phyloP scores from a whole-genome alignment of 1,284 basidiomycete species.

The Heimioporus retisporus region DNA sequence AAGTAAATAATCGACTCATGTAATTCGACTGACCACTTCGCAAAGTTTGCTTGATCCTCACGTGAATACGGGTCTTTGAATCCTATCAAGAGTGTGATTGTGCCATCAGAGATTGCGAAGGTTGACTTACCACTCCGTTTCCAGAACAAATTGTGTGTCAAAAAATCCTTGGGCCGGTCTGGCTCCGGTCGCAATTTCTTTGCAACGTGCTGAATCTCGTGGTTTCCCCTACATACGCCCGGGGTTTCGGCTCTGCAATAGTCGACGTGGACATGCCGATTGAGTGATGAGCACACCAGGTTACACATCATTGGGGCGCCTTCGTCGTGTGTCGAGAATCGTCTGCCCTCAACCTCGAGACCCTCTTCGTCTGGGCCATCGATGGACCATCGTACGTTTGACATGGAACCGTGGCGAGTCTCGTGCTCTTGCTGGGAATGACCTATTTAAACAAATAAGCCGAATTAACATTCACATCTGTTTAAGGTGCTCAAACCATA shows the following conservation, averaged over 20 bases:
- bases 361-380: slow-evolving; percentile 56
- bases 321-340: slow-evolving; percentile 62
- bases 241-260: slow-evolving; percentile 56
- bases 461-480: neutral
- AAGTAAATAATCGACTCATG: neutral
- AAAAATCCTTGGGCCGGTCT: slow-evolving; percentile 59
- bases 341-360: slow-evolving; percentile 63
- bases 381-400: slow-evolving; percentile 62
- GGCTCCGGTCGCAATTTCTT: slow-evolving; percentile 56
- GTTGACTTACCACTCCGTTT: slow-evolving; percentile 58
- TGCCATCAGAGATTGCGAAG: neutral
- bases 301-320: slow-evolving; percentile 75
- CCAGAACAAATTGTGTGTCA: slow-evolving; percentile 67
- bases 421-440: slow-evolving; percentile 68
- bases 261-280: slow-evolving; percentile 62
- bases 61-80: slow-evolving; percentile 64
- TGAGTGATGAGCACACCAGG: slow-evolving; percentile 51
- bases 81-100: slow-evolving; percentile 13
- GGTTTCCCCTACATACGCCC: slow-evolving; percentile 47
- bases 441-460: slow-evolving; percentile 45
- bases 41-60: slow-evolving; percentile 60
- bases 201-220: slow-evolving; percentile 57
- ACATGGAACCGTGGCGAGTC: slow-evolving; percentile 72
- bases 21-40: slow-evolving; percentile 57
- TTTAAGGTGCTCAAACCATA: slow-evolving; percentile 27